Percentiles rank a stretch among this genome's conserved stretches.
Evolutionary conservation across 1,284 basidiomycete genomes (phyloP).

Genomic region (Leccinum griseonigrum): DNA sequence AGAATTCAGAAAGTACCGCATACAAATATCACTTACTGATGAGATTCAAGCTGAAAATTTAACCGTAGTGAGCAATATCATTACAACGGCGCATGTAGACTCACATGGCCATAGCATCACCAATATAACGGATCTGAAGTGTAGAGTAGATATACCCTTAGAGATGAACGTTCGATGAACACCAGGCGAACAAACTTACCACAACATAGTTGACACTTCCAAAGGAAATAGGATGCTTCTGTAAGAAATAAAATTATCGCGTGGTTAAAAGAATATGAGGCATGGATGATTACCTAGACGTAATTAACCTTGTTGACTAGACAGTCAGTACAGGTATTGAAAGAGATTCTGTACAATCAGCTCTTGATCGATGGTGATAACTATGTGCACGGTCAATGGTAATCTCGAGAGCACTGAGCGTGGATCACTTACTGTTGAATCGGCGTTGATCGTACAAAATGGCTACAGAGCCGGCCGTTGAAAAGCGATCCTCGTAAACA

Average conservation of each 20-base stretch:
- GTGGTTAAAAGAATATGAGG: background rate
- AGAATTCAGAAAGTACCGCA: background rate
- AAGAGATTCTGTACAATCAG: background rate
- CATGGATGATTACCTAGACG: conserved; percentile 7
- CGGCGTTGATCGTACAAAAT: conserved; percentile 10
- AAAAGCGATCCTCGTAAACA: background rate
- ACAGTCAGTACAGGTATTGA: background rate
- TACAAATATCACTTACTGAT: background rate
- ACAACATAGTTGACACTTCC: background rate
- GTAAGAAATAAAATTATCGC: background rate
- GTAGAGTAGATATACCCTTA: too few species aligned
- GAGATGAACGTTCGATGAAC: background rate
- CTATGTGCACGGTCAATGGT: background rate
- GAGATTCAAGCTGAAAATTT: background rate
- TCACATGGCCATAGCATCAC: background rate
- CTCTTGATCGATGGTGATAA: conserved; percentile 11
- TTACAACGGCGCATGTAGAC: background rate
- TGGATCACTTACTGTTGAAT: background rate
- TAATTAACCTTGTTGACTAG: conserved; percentile 10
- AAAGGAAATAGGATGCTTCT: background rate
- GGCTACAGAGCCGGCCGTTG: background rate
- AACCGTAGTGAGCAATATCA: background rate
- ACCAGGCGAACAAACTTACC: background rate
- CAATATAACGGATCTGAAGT: background rate
- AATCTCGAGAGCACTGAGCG: background rate